Conservation (phyloP, 345 rosid species). For the Triadica sebifera region DNA sequence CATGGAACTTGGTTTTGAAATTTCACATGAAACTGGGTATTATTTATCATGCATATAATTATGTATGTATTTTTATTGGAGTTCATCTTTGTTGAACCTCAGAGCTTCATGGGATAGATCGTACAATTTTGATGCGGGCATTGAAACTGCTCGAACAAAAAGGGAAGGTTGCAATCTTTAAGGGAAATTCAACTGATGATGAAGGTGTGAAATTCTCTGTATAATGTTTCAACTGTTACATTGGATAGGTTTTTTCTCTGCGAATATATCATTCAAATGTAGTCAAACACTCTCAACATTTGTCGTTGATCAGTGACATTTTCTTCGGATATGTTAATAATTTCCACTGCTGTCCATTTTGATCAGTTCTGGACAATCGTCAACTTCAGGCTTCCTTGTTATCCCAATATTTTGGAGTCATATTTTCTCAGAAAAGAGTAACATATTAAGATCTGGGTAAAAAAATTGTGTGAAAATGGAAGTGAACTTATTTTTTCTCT, state of each 20-base stretch:
- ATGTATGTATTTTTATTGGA: constrained; percentile 6
- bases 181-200: constrained; percentile 86
- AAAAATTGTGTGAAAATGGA: too few species aligned
- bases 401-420: too few species aligned
- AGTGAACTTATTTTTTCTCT: too few species aligned
- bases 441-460: too few species aligned
- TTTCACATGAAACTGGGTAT: neutral
- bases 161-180: constrained; percentile 88
- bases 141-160: constrained; percentile 75
- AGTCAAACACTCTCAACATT: neutral
- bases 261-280: neutral
- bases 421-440: too few species aligned
- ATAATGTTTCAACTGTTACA: constrained; percentile 23
- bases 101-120: constrained; percentile 83
- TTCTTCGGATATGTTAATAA: too few species aligned
- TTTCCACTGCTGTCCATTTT: too few species aligned
- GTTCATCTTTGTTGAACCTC: constrained; percentile 12
- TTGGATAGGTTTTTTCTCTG: neutral
- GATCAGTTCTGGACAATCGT: too few species aligned
- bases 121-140: constrained; percentile 70
- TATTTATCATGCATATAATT: neutral
- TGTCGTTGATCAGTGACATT: neutral
- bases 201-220: constrained; percentile 89
- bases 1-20: neutral
- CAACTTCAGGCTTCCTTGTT: too few species aligned